A percentile compares a stretch with the other conserved stretches of the same genome.
These are phyloP conservation scores for Trichoderma atroviride DNA, from an alignment of 2,329 filamentous ascomycete species.

Conservation along the genomic window DNA sequence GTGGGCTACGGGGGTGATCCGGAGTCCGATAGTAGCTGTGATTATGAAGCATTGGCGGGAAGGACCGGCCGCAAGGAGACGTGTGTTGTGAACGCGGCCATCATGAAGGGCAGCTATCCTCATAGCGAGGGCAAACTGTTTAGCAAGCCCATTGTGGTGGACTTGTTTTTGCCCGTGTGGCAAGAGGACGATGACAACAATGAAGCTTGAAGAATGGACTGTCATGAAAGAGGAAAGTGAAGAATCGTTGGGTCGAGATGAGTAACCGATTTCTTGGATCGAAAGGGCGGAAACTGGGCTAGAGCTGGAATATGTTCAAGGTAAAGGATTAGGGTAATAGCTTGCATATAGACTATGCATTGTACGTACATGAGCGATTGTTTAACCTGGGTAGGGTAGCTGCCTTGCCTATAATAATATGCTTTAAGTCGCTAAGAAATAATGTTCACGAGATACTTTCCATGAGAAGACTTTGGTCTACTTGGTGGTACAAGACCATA, in stretches of 20 bases:
- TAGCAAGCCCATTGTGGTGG: conserved; percentile 83
- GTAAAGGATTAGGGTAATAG: not conserved
- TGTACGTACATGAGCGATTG: not conserved
- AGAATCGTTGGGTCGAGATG: not conserved
- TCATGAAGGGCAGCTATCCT: conserved; percentile 69
- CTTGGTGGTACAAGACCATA: not conserved
- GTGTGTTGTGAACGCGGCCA: conserved; percentile 78
- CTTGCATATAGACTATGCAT: not conserved
- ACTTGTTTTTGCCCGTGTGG: conserved; percentile 69
- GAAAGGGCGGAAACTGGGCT: not conserved
- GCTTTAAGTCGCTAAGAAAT: not conserved
- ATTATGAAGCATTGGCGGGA: conserved; percentile 45
- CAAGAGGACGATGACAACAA: conserved; percentile 26
- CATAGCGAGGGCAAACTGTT: conserved; percentile 64
- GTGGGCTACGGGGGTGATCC: conserved; percentile 35
- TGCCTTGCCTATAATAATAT: not conserved
- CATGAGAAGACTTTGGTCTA: not conserved
- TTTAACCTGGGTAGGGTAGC: not conserved
- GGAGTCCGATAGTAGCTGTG: conserved; percentile 46
- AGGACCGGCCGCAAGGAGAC: conserved; percentile 63
- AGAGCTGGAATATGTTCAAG: not conserved
- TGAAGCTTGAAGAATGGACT: not conserved
- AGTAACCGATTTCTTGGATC: not conserved
- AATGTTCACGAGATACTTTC: not conserved
- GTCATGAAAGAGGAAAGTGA: not conserved